A percentile compares a stretch with the other conserved stretches of the same genome.
Conservation (phyloP, 441 rosid species). For the Gossypium davidsonii region DNA sequence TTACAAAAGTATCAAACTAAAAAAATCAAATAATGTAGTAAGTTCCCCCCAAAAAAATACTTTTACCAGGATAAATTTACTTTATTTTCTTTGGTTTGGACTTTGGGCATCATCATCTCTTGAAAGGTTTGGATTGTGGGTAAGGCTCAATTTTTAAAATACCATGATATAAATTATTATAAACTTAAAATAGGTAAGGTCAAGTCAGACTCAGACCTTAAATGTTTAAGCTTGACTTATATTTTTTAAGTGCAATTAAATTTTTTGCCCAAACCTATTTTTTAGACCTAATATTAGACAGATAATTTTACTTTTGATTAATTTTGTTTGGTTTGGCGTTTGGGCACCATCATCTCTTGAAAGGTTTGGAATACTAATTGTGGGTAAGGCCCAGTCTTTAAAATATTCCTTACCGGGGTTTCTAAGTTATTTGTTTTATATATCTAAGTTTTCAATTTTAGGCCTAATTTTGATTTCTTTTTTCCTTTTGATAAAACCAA, state of each 20-base stretch:
- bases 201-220: fast-evolving
- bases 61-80: too few relatives aligned
- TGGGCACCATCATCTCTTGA: background rate
- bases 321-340: background rate
- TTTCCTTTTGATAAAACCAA: background rate
- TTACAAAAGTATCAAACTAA: too few relatives aligned
- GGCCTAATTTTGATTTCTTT: background rate
- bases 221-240: too few relatives aligned
- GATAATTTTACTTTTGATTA: background rate
- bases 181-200: too few relatives aligned
- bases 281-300: fast-evolving
- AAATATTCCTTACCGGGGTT: background rate
- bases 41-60: too few relatives aligned
- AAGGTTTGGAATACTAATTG: background rate
- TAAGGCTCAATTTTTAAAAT: too few relatives aligned
- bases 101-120: background rate
- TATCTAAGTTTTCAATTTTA: background rate
- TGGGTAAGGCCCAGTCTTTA: background rate
- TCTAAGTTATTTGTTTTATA: background rate
- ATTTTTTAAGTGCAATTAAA: too few relatives aligned
- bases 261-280: fast-evolving
- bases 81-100: too few relatives aligned
- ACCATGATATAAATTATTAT: too few relatives aligned
- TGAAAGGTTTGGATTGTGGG: background rate
- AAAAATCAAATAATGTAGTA: too few relatives aligned